These are phyloP conservation scores for Aspergillus sclerotiicarbonarius DNA, from an alignment of 495 filamentous ascomycete species.

Conservation along the genomic window DNA sequence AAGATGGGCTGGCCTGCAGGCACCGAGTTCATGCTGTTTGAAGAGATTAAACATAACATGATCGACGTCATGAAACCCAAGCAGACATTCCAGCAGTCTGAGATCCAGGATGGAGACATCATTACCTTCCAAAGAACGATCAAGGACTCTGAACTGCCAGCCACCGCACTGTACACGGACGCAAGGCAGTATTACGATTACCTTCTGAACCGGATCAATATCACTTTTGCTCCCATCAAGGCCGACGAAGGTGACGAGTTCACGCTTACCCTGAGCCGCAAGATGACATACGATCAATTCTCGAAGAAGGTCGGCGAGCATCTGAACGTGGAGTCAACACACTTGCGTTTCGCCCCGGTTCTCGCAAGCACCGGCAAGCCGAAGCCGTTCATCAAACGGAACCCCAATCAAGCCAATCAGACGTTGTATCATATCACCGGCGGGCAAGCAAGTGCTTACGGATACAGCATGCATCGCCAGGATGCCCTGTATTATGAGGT, in stretches of 20 bases:
- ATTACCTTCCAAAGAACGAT: constrained; percentile 80
- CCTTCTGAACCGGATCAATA: constrained; percentile 74
- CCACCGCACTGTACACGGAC: constrained; percentile 54
- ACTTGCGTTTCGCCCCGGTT: constrained; percentile 86
- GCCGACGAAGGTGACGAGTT: constrained; percentile 56
- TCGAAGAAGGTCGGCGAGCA: constrained; percentile 81
- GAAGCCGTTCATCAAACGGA: constrained; percentile 72
- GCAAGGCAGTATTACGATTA: constrained; percentile 89
- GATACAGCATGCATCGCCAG: constrained; percentile 62
- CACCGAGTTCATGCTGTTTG: constrained; percentile 68
- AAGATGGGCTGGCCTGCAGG: constrained; percentile 82
- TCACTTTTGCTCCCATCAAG: constrained; percentile 50
- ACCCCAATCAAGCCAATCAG: constrained; percentile 55
- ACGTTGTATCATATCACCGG: constrained; percentile 70
- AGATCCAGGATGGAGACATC: constrained; percentile 97
- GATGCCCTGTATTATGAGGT: constrained; percentile 89
- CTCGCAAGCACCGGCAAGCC: constrained; percentile 70
- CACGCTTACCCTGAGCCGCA: constrained; percentile 72
- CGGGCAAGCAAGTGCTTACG: constrained; percentile 60
- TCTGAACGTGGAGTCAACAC: constrained; percentile 73
- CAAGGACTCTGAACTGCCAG: constrained; percentile 58
- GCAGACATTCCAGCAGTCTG: constrained; percentile 79
- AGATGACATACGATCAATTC: constrained; percentile 87
- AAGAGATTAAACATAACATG: constrained; percentile 98
- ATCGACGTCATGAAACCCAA: constrained; percentile 93